phyloP scores from a whole-genome alignment of 805 yeast species.

The Pichia cephalocereana region DNA sequence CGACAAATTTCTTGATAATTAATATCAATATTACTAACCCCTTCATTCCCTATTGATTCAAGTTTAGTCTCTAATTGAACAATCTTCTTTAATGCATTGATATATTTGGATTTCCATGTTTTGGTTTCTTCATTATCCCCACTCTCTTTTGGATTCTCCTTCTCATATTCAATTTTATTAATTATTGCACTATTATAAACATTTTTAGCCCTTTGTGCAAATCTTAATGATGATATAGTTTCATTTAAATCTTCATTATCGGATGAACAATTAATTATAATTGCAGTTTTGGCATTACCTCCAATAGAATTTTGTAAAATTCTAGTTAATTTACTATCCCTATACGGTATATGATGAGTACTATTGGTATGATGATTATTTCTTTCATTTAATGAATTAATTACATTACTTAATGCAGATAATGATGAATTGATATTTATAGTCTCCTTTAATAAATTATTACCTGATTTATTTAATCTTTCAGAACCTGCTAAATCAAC shows the following conservation, averaged over 20 bases:
- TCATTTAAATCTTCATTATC: conserved; percentile 46
- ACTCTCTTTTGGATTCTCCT: too few species aligned
- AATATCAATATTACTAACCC: not conserved
- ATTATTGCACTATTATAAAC: not conserved
- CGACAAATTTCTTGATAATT: too few species aligned
- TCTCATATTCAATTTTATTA: not conserved
- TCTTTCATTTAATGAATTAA: conserved; percentile 51
- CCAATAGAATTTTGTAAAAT: conserved; percentile 73
- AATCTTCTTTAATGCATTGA: conserved; percentile 4
- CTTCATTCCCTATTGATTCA: not conserved
- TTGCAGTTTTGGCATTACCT: conserved; percentile 70
- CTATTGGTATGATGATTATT: conserved; percentile 35
- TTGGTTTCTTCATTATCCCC: not conserved
- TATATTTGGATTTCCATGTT: conserved; percentile 3
- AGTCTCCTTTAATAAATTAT: conserved; percentile 66
- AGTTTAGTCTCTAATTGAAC: conserved; percentile 3
- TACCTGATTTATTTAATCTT: conserved; percentile 37
- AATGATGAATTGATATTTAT: conserved; percentile 75
- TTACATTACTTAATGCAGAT: conserved; percentile 72
- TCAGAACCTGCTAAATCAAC: conserved; percentile 90
- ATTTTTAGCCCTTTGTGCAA: conserved; percentile 64
- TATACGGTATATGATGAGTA: not conserved
- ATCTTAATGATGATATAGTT: conserved; percentile 62
- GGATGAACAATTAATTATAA: conserved; percentile 69
- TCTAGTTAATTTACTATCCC: conserved; percentile 67